Base-by-base conservation (phyloP, 2,329 filamentous ascomycete species). In the Rachicladosporium sp. region DNA sequence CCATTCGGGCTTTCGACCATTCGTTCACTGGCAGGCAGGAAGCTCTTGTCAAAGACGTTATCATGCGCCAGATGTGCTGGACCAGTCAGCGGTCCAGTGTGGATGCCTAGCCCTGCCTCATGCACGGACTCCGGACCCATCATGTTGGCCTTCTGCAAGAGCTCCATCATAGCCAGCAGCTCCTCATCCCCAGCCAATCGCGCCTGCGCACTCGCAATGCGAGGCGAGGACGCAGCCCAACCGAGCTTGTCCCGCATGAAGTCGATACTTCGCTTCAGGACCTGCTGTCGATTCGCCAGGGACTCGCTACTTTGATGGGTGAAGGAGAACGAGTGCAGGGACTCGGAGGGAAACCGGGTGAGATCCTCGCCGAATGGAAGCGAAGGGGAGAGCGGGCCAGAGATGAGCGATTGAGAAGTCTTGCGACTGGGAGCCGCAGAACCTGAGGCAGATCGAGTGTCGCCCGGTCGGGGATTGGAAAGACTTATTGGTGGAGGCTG, bases 261-360 rank as follows among this genome's bases (percentile, higher is more conserved):
- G 60, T 96, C 91, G 56, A 95, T 80, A 6, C 88, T 93, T 43
- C 89, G 76, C 64, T 93, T 94, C 54, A 98, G 61, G 29, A 94
- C 82, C 67, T 86, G 93, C 59, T 96, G 88, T 40, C 91, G 81
- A 59, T 77, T 94, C 58, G 94, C 84, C 41, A 96, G 71, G 46
- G 86, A 78, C 46, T 96, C 89, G 55, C 94, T 88, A 3, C 88
- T 89, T 62, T 94, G 88, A 51, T 93, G 85, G 31, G 91, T 86
- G 61, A 98, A 98, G 9, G 89, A 96, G 65, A 98, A 98, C 2
- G 91, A 98, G 62, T 98, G 91, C 35, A 98, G 68, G 4, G 91
- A 98, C 59, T 98, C 91, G 51, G 85, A 86, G 1, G 91, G 89
- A 58, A 98, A 98, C 37, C 88, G 80, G 34, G 80, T 80, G 34